Percentiles rank a stretch among this genome's conserved stretches.
Conservation (phyloP, 805 yeast species). For the Vanderwaltozyma polyspora region DNA sequence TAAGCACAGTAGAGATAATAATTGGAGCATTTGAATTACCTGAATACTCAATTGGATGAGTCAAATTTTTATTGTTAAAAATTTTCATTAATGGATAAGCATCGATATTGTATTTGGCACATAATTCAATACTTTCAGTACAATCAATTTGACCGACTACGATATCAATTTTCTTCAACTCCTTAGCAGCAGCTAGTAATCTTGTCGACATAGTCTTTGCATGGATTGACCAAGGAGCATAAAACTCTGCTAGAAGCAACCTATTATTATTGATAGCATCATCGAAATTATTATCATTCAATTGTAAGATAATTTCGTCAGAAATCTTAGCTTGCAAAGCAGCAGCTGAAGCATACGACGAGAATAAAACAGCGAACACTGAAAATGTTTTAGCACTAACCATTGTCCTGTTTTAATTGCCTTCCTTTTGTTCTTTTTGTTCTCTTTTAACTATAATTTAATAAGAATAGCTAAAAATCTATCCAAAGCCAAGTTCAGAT, state of each 20-base stretch:
- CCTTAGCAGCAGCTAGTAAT: slow-evolving; percentile 65
- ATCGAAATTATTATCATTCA: slow-evolving; percentile 42
- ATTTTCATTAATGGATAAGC: slow-evolving; percentile 79
- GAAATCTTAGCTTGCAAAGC: slow-evolving; percentile 1
- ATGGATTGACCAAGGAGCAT: slow-evolving; percentile 97
- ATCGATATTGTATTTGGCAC: slow-evolving; percentile 11
- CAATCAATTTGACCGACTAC: slow-evolving; percentile 47
- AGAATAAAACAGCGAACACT: neutral
- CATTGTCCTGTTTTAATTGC: too few species aligned
- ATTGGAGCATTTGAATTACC: slow-evolving; percentile 6
- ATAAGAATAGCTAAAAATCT: too few species aligned
- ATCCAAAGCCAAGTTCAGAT: too few species aligned
- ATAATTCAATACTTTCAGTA: slow-evolving; percentile 37
- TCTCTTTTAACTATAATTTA: too few species aligned
- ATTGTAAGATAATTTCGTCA: slow-evolving; percentile 78
- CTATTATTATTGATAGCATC: slow-evolving; percentile 47
- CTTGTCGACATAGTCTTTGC: slow-evolving; percentile 79
- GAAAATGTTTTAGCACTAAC: slow-evolving; percentile 32
- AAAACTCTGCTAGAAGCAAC: slow-evolving; percentile 73
- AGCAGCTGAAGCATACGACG: neutral
- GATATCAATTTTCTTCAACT: slow-evolving; percentile 45
- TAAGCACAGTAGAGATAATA: slow-evolving; percentile 39
- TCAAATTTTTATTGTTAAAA: slow-evolving; percentile 40
- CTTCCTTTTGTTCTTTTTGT: too few species aligned
- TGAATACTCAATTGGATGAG: slow-evolving; percentile 1